Percentiles rank a stretch among this genome's conserved stretches.
phyloP scores from a whole-genome alignment of 768 basidiomycete species.

The Sarcomyxa edulis region DNA sequence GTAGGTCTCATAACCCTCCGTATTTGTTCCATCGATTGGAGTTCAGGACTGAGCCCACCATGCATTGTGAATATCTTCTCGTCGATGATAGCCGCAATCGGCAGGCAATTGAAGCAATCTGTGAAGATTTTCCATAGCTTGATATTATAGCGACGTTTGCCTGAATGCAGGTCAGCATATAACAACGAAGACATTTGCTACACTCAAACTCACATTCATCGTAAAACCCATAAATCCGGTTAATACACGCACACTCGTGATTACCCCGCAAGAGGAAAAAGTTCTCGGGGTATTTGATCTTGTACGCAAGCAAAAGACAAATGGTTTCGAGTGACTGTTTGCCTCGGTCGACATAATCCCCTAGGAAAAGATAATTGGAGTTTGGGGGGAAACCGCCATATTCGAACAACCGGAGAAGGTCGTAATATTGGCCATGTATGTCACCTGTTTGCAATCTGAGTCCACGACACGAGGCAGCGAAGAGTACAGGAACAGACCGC shows the following conservation, averaged over 20 bases:
- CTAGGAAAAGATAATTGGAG: slow-evolving; percentile 99
- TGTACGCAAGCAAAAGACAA: slow-evolving; percentile 97
- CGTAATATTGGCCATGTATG: slow-evolving; percentile 99
- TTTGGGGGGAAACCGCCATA: slow-evolving; percentile 99
- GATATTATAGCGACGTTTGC: slow-evolving; percentile 99
- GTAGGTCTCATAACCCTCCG: slow-evolving; percentile 98
- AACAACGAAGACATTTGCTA: slow-evolving; percentile 6
- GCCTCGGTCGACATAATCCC: slow-evolving; percentile 98
- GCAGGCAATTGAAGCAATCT: slow-evolving; percentile 99
- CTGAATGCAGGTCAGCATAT: slow-evolving; percentile 39
- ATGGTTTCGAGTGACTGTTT: slow-evolving; percentile 99
- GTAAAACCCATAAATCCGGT: slow-evolving; percentile 99
- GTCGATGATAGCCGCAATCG: slow-evolving; percentile 99
- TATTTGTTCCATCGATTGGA: slow-evolving; percentile 99
- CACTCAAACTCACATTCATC: slow-evolving; percentile 81
- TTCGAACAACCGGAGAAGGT: slow-evolving; percentile 95
- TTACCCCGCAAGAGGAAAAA: slow-evolving; percentile 99
- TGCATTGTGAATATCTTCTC: slow-evolving; percentile 99
- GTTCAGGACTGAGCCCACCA: slow-evolving; percentile 92
- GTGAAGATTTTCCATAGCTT: slow-evolving; percentile 99
- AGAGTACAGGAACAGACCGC: slow-evolving; percentile 56
- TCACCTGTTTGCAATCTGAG: slow-evolving; percentile 57
- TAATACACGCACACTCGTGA: slow-evolving; percentile 99
- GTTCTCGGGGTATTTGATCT: slow-evolving; percentile 99
- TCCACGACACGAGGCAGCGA: slow-evolving; percentile 4